Conservation (phyloP, 1,139 yeast species). For the Pichia sp. region DNA sequence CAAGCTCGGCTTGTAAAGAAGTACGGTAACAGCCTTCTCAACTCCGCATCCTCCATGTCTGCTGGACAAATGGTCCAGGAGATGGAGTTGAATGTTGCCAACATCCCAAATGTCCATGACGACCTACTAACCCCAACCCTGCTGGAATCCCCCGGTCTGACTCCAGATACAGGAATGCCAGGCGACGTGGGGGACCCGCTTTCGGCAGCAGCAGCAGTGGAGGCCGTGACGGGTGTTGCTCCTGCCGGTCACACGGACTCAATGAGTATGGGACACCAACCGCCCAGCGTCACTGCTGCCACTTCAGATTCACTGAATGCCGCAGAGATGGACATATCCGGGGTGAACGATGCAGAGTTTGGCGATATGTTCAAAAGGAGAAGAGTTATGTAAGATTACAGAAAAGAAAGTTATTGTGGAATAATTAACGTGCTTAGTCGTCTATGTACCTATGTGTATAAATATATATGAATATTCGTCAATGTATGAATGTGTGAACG, state of each 20-base stretch:
- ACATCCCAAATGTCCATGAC: slow-evolving; percentile 3
- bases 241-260: neutral
- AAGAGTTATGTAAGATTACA: neutral
- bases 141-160: slow-evolving; percentile 9
- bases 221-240: neutral
- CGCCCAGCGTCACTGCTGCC: neutral
- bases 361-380: slow-evolving; percentile 12
- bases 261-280: neutral
- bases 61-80: slow-evolving; percentile 1
- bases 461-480: neutral
- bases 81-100: neutral
- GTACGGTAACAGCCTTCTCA: neutral
- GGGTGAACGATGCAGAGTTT: slow-evolving; percentile 6
- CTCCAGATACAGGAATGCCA: slow-evolving; percentile 7
- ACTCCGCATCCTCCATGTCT: neutral
- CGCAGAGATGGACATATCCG: slow-evolving; percentile 4
- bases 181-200: neutral
- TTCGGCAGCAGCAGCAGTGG: neutral
- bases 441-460: neutral
- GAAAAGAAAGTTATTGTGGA: neutral
- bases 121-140: slow-evolving; percentile 11
- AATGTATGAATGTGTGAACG: too few species aligned
- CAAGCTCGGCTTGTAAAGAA: neutral
- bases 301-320: neutral
- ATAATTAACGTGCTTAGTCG: neutral